Percentiles rank a stretch among this genome's conserved stretches.
These are phyloP conservation scores for Auriscalpium microsporum DNA, from an alignment of 768 basidiomycete species.

Conservation along the genomic window DNA sequence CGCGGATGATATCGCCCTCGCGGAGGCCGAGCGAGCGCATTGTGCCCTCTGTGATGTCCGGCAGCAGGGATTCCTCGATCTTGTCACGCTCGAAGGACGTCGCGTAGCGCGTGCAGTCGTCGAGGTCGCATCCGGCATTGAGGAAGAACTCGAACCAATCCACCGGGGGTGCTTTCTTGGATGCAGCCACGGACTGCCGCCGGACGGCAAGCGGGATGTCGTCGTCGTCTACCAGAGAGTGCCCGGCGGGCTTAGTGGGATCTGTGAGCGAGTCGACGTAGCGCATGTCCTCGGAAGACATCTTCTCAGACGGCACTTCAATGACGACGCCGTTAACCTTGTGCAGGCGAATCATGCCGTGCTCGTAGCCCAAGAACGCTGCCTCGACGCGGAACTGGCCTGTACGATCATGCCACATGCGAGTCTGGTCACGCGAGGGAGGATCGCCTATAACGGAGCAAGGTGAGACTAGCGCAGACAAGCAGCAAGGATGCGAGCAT, in stretches of 20 bases:
- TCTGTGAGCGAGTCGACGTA: constrained; percentile 59
- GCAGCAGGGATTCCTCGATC: constrained; percentile 83
- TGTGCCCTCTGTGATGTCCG: constrained; percentile 82
- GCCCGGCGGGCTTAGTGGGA: constrained; percentile 29
- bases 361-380: constrained; percentile 80
- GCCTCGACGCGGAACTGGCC: constrained; percentile 98
- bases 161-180: constrained; percentile 51
- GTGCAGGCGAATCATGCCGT: constrained; percentile 89
- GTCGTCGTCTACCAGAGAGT: constrained; percentile 30
- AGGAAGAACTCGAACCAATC: constrained; percentile 99
- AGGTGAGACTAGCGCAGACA: too few species aligned
- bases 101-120: constrained; percentile 95
- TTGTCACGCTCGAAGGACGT: constrained; percentile 87
- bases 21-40: constrained; percentile 87
- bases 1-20: constrained; percentile 96
- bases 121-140: constrained; percentile 88
- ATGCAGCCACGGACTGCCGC: constrained; percentile 22
- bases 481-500: background rate
- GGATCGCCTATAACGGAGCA: constrained; percentile 34
- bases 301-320: constrained; percentile 96
- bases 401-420: constrained; percentile 89
- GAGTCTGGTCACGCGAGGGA: constrained; percentile 50
- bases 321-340: constrained; percentile 97
- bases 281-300: constrained; percentile 85
- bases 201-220: constrained; percentile 62